Base-by-base conservation (phyloP, 202 grass and related monocot genomes). In the Eragrostis tef region DNA sequence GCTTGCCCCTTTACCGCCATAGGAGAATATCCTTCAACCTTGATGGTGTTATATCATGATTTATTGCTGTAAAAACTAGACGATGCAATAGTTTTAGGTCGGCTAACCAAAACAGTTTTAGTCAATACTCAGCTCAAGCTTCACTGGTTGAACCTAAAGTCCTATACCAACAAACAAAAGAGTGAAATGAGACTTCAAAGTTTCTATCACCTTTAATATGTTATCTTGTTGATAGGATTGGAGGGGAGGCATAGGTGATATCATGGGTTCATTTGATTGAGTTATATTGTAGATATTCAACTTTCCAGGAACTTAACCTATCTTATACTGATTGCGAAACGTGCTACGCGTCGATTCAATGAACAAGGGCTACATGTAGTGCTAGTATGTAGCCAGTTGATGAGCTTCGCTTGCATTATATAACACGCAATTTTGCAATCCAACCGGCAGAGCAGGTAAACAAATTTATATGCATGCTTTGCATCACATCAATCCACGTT, bases 221-320 rank as follows among this genome's bases (percentile, higher is more conserved):
- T 71, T 86, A 74, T 79, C 52, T 52, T 73, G 67, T 53, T 67
- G 59, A 21, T 78, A 67, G 49, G 83, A 43, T 75, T 53, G 74
- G 22, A 81, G 21, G 19, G 82, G 57, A 73, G 87, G 78, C 61
- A 31, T 42, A 52, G 51, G 27, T 81, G 77, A 81, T 74, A 41
- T 80, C 51, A 86, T 49, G n/a, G 65, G 13, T n/a, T 25, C 22
- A n/a, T n/a, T 65, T 65, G 45, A 65, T 67, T 41, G 29, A 67
- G n/a, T 49, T 15, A 21, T 22, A 51, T 79, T 52, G 19, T 39
- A 52, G 13, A 6, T 66, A 22, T 24, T 34, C 17, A 78, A 21
- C 26, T 52, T 41, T 49, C 11, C 11, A 51, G 6, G 45, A 65
- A 22, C 41, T 66, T 44, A 62, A 60, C 25, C 77, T 70, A 70